A percentile compares a stretch with the other conserved stretches of the same genome.
These are phyloP conservation scores for Fomitiporia mediterranea DNA, from an alignment of 1,284 basidiomycete genomes.

Conservation along the genomic window DNA sequence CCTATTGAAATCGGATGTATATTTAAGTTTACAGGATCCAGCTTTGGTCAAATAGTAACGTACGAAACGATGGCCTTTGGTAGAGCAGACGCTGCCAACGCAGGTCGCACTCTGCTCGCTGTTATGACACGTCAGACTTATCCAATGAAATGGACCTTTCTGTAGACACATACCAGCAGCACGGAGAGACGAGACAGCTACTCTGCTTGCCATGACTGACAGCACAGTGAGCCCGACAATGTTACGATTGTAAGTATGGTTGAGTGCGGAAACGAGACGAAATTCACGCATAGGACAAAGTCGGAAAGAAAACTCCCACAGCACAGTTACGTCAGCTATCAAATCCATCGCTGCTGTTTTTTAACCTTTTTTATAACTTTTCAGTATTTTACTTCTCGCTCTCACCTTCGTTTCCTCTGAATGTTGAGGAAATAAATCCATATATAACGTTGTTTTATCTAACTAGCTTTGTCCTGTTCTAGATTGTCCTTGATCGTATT, in stretches of 20 bases:
- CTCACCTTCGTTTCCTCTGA: too few species aligned
- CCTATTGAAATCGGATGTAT: slow-evolving; percentile 33
- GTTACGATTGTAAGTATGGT: too few species aligned
- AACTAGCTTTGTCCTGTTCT: too few species aligned
- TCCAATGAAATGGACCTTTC: not conserved
- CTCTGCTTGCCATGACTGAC: slow-evolving; percentile 60
- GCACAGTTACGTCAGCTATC: too few species aligned
- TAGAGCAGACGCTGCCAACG: slow-evolving; percentile 44
- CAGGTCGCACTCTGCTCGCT: slow-evolving; percentile 47
- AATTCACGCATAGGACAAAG: not conserved
- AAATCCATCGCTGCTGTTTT: too few species aligned
- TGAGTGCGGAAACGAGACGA: too few species aligned
- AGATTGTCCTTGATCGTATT: too few species aligned
- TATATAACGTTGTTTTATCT: too few species aligned
- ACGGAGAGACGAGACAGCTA: slow-evolving; percentile 60
- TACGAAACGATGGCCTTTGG: slow-evolving; percentile 54
- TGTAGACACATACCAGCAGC: slow-evolving; percentile 46
- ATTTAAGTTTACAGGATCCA: not conserved
- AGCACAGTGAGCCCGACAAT: slow-evolving; percentile 9
- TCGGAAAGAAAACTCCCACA: not conserved
- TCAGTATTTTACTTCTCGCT: too few species aligned
- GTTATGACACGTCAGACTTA: not conserved
- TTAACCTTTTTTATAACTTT: too few species aligned
- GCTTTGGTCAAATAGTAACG: slow-evolving; percentile 29
- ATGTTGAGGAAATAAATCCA: too few species aligned